A percentile compares a stretch with the other conserved stretches of the same genome.
These are phyloP conservation scores for Camellia granthamiana DNA, from an alignment of 148 eudicot species.

Conservation along the genomic window DNA sequence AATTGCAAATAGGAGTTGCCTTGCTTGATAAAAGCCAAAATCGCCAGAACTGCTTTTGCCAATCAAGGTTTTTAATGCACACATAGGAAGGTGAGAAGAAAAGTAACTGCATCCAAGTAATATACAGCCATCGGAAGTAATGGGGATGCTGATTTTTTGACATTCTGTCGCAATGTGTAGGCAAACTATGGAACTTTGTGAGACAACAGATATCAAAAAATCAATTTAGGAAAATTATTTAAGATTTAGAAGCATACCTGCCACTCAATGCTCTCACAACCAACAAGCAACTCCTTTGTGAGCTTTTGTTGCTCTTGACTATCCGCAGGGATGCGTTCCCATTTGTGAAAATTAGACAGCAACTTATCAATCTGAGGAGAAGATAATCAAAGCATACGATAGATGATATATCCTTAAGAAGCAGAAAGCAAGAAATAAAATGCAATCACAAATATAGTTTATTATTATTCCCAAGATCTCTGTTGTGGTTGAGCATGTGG, in stretches of 20 bases:
- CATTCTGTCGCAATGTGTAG: background rate
- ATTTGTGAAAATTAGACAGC: conserved; percentile 62
- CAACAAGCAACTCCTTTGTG: conserved; percentile 50
- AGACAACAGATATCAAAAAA: background rate
- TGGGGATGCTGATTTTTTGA: background rate
- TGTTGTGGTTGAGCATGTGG: too few species aligned
- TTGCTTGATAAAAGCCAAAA: background rate
- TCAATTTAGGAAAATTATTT: background rate
- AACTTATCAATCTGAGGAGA: conserved; percentile 69
- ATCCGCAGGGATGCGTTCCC: conserved; percentile 56
- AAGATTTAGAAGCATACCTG: conserved; percentile 53
- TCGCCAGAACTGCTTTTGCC: background rate
- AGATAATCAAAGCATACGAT: conserved; percentile 11
- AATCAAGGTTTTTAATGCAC: background rate
- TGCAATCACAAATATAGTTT: background rate
- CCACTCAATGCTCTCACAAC: conserved; percentile 90
- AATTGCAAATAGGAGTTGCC: conserved; percentile 1
- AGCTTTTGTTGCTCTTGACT: conserved; percentile 45
- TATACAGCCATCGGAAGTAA: background rate
- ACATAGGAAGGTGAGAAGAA: background rate
- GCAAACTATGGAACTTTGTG: background rate
- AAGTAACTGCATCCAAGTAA: too few species aligned
- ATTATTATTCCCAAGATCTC: too few species aligned
- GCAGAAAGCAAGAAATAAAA: background rate
- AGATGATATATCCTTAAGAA: background rate